Evolutionary conservation across 768 basidiomycete genomes (phyloP).

Genomic region (Agaricus subrufescens): DNA sequence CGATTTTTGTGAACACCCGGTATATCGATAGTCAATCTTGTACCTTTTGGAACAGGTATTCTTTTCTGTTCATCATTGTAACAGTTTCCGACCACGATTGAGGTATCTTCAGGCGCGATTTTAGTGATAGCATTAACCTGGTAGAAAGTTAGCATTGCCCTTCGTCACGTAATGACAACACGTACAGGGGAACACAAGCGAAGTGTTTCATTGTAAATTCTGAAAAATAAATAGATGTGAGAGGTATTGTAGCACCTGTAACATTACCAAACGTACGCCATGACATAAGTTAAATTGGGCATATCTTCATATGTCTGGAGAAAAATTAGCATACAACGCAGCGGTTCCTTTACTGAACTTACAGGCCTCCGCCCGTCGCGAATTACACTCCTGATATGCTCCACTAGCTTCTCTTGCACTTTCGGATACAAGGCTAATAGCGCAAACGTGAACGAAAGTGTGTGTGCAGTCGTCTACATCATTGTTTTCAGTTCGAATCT

Average conservation of each 20-base stretch:
- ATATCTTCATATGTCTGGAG: constrained; percentile 36
- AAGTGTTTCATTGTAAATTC: constrained; percentile 47
- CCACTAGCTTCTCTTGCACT: constrained; percentile 29
- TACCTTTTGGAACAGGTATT: constrained; percentile 40
- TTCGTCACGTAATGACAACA: not conserved
- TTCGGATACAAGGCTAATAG: constrained; percentile 35
- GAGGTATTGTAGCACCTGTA: not conserved
- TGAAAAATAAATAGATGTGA: constrained; percentile 13
- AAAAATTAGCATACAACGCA: not conserved
- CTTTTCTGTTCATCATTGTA: constrained; percentile 30
- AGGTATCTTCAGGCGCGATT: constrained; percentile 40
- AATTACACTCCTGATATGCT: constrained; percentile 28
- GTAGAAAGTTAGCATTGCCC: not conserved
- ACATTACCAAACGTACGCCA: constrained; percentile 26
- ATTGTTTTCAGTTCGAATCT: not conserved
- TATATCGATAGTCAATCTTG: constrained; percentile 24
- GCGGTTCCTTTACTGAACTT: constrained; percentile 6
- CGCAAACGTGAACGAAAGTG: constrained; percentile 31
- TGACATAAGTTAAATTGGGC: constrained; percentile 30
- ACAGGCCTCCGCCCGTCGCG: constrained; percentile 27
- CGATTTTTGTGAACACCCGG: constrained; percentile 6
- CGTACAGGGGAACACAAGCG: constrained; percentile 43
- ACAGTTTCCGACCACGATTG: constrained; percentile 26
- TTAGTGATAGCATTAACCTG: constrained; percentile 42
- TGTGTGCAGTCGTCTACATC: constrained; percentile 29